These are phyloP conservation scores for Capniomyces stellatus DNA, from an alignment of 371 early-diverging fungal genomes.

Conservation along the genomic window DNA sequence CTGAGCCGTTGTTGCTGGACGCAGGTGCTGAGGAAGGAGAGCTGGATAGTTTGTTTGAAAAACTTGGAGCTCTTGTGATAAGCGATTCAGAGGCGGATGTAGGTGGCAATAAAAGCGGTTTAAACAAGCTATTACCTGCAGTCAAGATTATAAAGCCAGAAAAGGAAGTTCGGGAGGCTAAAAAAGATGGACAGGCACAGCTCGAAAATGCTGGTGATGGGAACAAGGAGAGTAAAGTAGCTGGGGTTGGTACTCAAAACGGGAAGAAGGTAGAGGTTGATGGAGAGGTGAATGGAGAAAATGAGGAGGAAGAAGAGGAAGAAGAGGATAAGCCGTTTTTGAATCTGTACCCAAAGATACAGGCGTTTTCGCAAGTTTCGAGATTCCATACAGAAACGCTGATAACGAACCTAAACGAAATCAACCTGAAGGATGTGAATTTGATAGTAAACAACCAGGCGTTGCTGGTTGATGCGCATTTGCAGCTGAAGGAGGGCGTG, in stretches of 20 bases:
- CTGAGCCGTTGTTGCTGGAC: conserved; percentile 42
- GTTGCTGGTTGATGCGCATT: conserved; percentile 57
- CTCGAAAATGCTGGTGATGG: too few relatives aligned
- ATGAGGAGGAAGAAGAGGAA: background rate
- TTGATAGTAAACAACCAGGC: conserved; percentile 39
- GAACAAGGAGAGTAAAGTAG: too few relatives aligned
- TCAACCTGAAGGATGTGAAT: conserved; percentile 53
- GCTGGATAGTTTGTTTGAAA: conserved; percentile 27
- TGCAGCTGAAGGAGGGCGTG: conserved; percentile 94
- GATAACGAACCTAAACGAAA: conserved; percentile 27
- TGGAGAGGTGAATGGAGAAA: background rate
- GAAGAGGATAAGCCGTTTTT: background rate
- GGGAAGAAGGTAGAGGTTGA: background rate
- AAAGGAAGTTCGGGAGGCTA: too few relatives aligned
- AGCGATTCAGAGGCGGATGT: background rate
- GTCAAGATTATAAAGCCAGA: too few relatives aligned
- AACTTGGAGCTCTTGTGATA: conserved; percentile 5
- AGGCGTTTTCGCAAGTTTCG: conserved; percentile 62
- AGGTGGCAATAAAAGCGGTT: background rate
- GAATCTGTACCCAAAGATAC: conserved; percentile 23
- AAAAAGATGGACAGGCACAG: too few relatives aligned
- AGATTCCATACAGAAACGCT: conserved; percentile 73
- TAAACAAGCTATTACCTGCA: background rate
- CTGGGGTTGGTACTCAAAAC: background rate
- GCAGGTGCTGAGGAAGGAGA: conserved; percentile 30